A percentile compares a stretch with the other conserved stretches of the same genome.
phyloP scores from a whole-genome alignment of 331 rosid species.

The Acacia pycnantha region DNA sequence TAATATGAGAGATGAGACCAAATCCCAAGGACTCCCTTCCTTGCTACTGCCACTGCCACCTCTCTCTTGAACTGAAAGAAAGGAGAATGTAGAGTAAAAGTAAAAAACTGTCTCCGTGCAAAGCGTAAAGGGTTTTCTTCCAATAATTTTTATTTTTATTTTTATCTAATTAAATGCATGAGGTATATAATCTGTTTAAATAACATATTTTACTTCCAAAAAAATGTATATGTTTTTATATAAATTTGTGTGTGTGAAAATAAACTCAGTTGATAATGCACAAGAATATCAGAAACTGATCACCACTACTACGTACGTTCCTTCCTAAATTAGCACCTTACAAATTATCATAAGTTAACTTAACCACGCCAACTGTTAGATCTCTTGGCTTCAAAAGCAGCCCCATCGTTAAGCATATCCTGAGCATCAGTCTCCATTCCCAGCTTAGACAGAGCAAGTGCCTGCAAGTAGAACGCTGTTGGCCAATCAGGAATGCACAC shows the following conservation, averaged over 20 bases:
- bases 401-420: conserved; percentile 75
- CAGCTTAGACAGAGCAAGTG: conserved; percentile 89
- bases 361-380: conserved; percentile 53
- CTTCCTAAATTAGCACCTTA: not conserved
- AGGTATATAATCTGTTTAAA: not conserved
- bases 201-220: not conserved
- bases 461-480: conserved; percentile 91
- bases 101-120: not conserved
- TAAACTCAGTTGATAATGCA: not conserved
- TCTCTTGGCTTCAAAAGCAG: conserved; percentile 58
- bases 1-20: not conserved
- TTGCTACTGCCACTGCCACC: not conserved
- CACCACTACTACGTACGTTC: not conserved
- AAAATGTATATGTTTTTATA: not conserved
- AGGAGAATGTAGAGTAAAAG: conserved; percentile 10
- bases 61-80: conserved; percentile 23
- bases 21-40: not conserved
- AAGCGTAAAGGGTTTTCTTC: conserved; percentile 30
- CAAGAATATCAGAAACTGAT: not conserved
- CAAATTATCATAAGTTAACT: not conserved
- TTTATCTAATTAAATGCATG: not conserved
- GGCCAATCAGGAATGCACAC: conserved; percentile 99
- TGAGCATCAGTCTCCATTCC: conserved; percentile 78
- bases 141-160: conserved; percentile 26
- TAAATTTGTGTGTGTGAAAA: too few species aligned